phyloP scores from a whole-genome alignment of 1,139 yeast species.

The Wickerhamomyces sp. region DNA sequence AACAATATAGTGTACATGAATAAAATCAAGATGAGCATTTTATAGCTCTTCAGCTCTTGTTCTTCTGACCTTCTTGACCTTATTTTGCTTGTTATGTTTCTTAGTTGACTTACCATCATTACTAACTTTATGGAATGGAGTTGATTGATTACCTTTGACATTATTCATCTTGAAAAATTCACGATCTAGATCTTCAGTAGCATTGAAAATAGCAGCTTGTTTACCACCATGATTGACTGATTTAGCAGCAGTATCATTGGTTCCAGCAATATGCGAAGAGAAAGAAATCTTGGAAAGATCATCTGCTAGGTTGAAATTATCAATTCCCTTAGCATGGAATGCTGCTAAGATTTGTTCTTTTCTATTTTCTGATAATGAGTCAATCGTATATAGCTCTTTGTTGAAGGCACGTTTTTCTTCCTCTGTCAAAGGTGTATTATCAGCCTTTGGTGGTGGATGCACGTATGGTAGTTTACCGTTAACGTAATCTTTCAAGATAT shows the following conservation, averaged over 20 bases:
- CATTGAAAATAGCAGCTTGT: slow-evolving; percentile 72
- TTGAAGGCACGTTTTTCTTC: slow-evolving; percentile 67
- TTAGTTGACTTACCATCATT: slow-evolving; percentile 47
- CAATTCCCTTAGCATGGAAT: slow-evolving; percentile 49
- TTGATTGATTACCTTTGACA: slow-evolving; percentile 56
- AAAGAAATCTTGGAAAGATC: slow-evolving; percentile 73
- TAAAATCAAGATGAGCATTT: neutral
- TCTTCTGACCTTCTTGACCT: slow-evolving; percentile 29
- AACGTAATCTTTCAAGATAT: slow-evolving; percentile 89
- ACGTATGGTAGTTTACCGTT: slow-evolving; percentile 83
- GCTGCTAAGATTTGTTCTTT: slow-evolving; percentile 65
- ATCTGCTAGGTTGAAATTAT: slow-evolving; percentile 56
- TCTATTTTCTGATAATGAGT: slow-evolving; percentile 66
- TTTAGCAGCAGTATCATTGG: slow-evolving; percentile 35
- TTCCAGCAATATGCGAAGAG: slow-evolving; percentile 64
- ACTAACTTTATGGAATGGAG: slow-evolving; percentile 66
- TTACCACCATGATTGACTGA: slow-evolving; percentile 66
- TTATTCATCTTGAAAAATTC: slow-evolving; percentile 73
- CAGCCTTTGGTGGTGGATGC: slow-evolving; percentile 76
- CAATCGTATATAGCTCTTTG: slow-evolving; percentile 60
- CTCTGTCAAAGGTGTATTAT: slow-evolving; percentile 36
- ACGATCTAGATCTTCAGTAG: slow-evolving; percentile 74
- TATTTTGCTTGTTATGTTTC: slow-evolving; percentile 75
- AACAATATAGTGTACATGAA: neutral
- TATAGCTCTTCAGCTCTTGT: slow-evolving; percentile 1